phyloP scores from a whole-genome alignment of 1,284 basidiomycete species.

The Trichosporon ovoides region DNA sequence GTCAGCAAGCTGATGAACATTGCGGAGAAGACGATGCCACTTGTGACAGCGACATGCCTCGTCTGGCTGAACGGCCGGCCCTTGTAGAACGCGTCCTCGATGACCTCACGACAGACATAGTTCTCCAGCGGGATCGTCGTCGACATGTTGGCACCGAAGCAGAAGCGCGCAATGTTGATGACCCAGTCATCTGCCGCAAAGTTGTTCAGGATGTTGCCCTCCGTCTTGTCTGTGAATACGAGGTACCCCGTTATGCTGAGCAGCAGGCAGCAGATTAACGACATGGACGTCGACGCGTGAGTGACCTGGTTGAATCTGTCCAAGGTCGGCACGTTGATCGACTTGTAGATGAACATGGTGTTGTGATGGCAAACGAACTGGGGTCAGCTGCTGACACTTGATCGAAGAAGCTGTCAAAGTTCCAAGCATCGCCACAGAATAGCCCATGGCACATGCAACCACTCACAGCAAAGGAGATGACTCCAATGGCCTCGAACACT shows the following conservation, averaged over 20 bases:
- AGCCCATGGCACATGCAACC: not conserved
- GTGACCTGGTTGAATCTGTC: conserved; percentile 82
- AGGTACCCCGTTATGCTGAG: conserved; percentile 87
- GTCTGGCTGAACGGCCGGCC: conserved; percentile 71
- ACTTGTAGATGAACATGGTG: conserved; percentile 89
- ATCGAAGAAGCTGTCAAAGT: too few relatives aligned
- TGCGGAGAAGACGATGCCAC: conserved; percentile 71
- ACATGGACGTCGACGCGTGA: conserved; percentile 79
- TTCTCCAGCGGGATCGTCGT: conserved; percentile 59
- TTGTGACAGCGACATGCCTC: conserved; percentile 88
- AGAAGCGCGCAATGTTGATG: conserved; percentile 90
- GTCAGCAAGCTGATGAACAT: conserved; percentile 85
- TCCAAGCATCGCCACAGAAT: too few relatives aligned
- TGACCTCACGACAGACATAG: conserved; percentile 57
- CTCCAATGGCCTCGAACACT: conserved; percentile 85
- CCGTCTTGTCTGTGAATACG: conserved; percentile 90
- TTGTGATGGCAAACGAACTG: conserved; percentile 81
- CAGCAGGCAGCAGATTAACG: conserved; percentile 71
- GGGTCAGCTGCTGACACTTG: not conserved
- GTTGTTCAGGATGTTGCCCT: conserved; percentile 91
- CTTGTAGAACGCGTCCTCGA: conserved; percentile 89
- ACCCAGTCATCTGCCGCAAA: conserved; percentile 71
- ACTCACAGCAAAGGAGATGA: conserved; percentile 77
- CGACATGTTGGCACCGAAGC: conserved; percentile 97
- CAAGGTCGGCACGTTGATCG: conserved; percentile 83